These are phyloP conservation scores for Sugiyamaella lignohabitans DNA, from an alignment of 805 yeast genomes.

Conservation along the genomic window DNA sequence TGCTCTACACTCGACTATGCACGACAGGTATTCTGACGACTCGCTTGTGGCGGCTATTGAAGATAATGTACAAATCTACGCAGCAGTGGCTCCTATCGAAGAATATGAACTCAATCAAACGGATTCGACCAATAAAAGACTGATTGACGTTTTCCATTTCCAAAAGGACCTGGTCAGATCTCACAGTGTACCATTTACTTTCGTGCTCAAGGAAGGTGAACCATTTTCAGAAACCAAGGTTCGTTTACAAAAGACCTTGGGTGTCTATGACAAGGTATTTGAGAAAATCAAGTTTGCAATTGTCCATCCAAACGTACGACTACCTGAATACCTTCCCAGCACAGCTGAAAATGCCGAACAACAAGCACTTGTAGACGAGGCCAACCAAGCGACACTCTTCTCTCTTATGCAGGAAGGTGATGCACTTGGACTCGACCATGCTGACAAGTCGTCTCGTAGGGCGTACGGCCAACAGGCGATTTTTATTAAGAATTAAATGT, in stretches of 20 bases:
- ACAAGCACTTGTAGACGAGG: too few relatives aligned
- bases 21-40: constrained; percentile 32
- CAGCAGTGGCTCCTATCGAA: constrained; percentile 42
- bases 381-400: constrained; percentile 49
- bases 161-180: constrained; percentile 55
- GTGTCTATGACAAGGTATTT: constrained; percentile 74
- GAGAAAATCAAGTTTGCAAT: constrained; percentile 65
- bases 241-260: constrained; percentile 63
- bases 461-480: constrained; percentile 49
- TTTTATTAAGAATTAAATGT: constrained; percentile 42
- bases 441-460: constrained; percentile 66
- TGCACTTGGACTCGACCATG: constrained; percentile 76
- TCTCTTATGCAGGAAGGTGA: constrained; percentile 47
- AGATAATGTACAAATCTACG: constrained; percentile 38
- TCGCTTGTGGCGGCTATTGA: constrained; percentile 37
- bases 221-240: constrained; percentile 51
- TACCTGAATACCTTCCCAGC: constrained; percentile 26
- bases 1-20: constrained; percentile 24
- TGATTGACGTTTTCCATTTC: constrained; percentile 70
- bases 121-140: constrained; percentile 30
- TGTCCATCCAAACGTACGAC: constrained; percentile 23
- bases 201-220: constrained; percentile 66
- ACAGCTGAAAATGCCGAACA: neutral
- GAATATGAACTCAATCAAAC: constrained; percentile 19
- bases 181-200: constrained; percentile 84